Evolutionary conservation across 2,329 filamentous ascomycete genomes (phyloP).

Genomic region (Gliomastix tumulicola): DNA sequence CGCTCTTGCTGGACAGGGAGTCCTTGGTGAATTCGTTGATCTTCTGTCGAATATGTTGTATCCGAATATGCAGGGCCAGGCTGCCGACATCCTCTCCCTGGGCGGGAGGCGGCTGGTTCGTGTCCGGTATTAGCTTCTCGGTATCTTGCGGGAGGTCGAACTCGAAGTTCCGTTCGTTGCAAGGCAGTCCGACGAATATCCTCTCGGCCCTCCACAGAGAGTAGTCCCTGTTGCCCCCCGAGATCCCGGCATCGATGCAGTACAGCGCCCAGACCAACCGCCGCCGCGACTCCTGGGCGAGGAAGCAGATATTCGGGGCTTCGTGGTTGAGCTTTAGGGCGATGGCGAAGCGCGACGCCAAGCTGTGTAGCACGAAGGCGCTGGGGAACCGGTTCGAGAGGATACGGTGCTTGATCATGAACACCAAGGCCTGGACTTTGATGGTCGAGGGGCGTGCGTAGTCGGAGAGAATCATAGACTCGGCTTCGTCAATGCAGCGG

Average conservation of each 20-base stretch:
- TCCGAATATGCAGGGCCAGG: constrained; percentile 47
- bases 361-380: constrained; percentile 35
- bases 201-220: constrained; percentile 32
- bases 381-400: constrained; percentile 34
- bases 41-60: constrained; percentile 46
- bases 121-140: constrained; percentile 39
- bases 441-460: constrained; percentile 49
- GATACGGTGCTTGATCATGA: constrained; percentile 36
- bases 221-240: constrained; percentile 35
- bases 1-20: constrained; percentile 23
- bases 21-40: constrained; percentile 47
- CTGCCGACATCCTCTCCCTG: constrained; percentile 47
- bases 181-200: constrained; percentile 33
- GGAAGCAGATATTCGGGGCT: constrained; percentile 26
- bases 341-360: constrained; percentile 33
- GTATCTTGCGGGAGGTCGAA: constrained; percentile 50
- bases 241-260: constrained; percentile 32
- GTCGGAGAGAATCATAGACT: constrained; percentile 42
- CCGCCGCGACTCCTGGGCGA: constrained; percentile 33
- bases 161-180: constrained; percentile 40
- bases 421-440: constrained; percentile 41
- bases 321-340: constrained; percentile 36
- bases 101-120: constrained; percentile 29
- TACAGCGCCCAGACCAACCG: constrained; percentile 37
- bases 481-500: constrained; percentile 48